Evolutionary conservation across 495 filamentous ascomycete genomes (phyloP), one percentile per base, ranked within the genome.

Genomic region (Trichoderma gamsii): DNA sequence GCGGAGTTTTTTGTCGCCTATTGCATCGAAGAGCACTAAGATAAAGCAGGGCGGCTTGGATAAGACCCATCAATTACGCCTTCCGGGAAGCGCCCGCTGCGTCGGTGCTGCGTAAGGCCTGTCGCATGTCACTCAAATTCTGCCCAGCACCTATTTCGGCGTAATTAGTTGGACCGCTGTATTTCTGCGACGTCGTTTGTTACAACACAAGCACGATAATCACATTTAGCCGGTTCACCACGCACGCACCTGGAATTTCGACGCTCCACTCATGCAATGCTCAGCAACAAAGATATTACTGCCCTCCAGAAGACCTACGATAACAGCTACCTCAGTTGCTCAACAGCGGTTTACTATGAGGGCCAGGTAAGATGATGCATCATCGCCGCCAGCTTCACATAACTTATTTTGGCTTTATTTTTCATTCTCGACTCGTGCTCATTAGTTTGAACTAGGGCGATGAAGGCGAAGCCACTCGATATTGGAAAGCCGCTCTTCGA

Each of bases 251-350:
- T 27, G 12, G 27, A 21, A 61, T 25, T 61, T 32, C 12, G 27
- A 12, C 23, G 27, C 56, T 61, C 9, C 23, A 5, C n/a, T 21
- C 56, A 61, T 61, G 59, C 67, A 65, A 92, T 90, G 90, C 91
- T 94, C 86, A 90, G 91, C 80, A 89, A 85, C 82, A 92, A 89
- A 75, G 84, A 86, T 59, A 82, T 87, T 70, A 89, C 92, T 76
- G 87, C 88, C 67, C 83, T 97, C 76, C 95, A 98, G 82, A 97
- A 97, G 85, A 96, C 92, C 67, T 97, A 97, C 79, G 93, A 98
- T 81, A 92, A 97, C 73, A 92, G 90, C 78, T 97, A 96, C 78
- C 81, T 97, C 68, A 90, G 89, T 71, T 97, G 92, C 77, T 97
- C 93, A 1, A 98, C 93, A 12, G 95, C 95, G 68, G 90, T 97